These are phyloP conservation scores for Pseudoneurospora amorphoporcata DNA, from an alignment of 495 filamentous ascomycete genomes.

Conservation along the genomic window DNA sequence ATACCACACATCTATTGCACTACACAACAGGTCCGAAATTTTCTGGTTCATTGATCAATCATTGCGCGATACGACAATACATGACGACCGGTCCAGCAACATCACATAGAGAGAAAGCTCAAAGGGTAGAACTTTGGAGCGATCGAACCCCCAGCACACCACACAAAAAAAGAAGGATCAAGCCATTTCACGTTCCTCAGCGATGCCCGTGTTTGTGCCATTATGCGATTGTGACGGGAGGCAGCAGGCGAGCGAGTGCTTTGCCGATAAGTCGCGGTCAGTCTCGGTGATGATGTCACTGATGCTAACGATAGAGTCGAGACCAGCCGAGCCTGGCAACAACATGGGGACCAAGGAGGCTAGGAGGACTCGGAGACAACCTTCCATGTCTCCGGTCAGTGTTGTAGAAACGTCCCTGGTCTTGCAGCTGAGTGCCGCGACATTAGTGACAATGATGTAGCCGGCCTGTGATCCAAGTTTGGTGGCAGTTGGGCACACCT, in stretches of 20 bases:
- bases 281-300: not conserved
- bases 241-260: not conserved
- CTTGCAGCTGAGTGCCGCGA: not conserved
- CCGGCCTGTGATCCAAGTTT: not conserved
- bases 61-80: not conserved
- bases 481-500: not conserved
- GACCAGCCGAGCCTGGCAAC: not conserved
- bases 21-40: not conserved
- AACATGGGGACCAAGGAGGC: not conserved
- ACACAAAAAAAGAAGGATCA: not conserved
- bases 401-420: not conserved
- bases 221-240: not conserved
- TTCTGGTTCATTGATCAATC: not conserved
- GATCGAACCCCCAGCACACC: not conserved
- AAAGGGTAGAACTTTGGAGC: not conserved
- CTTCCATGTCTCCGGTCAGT: not conserved
- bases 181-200: not conserved
- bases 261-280: not conserved
- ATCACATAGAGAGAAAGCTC: not conserved
- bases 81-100: not conserved
- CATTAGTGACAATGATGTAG: not conserved
- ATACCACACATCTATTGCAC: not conserved
- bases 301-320: not conserved
- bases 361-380: not conserved
- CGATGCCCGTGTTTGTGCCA: not conserved